Evolutionary conservation across 352 stramenopile genomes (phyloP), one percentile per base, ranked within the genome.

Genomic region (Phytophthora litchii): DNA sequence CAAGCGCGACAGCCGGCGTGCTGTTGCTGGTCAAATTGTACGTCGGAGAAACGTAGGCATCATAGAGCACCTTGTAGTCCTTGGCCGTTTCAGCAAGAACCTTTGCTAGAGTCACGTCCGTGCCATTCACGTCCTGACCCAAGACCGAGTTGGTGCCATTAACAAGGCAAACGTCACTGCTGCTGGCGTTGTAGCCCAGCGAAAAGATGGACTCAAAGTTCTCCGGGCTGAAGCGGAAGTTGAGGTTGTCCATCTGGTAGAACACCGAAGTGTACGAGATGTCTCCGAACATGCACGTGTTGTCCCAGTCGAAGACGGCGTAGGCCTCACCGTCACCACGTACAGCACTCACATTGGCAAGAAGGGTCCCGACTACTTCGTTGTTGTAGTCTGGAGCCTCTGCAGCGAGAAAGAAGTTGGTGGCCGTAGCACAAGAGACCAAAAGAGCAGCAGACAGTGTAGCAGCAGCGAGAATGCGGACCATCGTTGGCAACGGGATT

Each of bases 221-320:
- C 8, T 70, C 53, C 1, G 78, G 75, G 0, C 48, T 34, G 43
- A 88, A 69, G 31, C 78, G 78, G 60, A 79, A 88, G 54, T 80
- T 60, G 23, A 88, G 64, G 41, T 64, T 83, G 47, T 83, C 65
- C 37, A 88, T 65, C 38, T 88, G 75, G 68, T 83, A 88, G 48
- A 67, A 72, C 17, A 86, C 67, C 8, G 73, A 82, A 21, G 78
- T 85, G 70, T 88, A 85, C 67, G 72, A 83, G 48, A 88, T 86
- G 63, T 88, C 75, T 37, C 78, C 75, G 57, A 64, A 88, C 70
- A 82, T 83, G 70, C 75, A 83, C 57, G 78, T 88, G 65, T 85
- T 85, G 55, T 87, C 78, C 78, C 78, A 85, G 58, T 85, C 78
- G 48, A 85, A 85, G 35, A 81, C 66, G 20, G 65, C 72, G 57